phyloP scores from a whole-genome alignment of 495 filamentous ascomycete species.

The Sphaerosporella brunnea region DNA sequence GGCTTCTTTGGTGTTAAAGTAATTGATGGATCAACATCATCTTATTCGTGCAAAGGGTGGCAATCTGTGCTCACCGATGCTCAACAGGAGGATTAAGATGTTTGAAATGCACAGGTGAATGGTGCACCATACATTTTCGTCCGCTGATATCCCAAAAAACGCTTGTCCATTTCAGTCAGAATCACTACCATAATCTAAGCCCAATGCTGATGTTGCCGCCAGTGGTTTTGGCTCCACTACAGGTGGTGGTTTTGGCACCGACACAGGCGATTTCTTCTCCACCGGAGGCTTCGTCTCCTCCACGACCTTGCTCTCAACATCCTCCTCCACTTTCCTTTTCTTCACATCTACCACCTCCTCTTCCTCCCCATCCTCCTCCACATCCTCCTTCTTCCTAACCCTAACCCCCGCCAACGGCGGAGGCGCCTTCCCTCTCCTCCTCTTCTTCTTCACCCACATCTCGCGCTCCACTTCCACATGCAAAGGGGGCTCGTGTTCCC shows the following conservation, averaged over 20 bases:
- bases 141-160: too few relatives aligned
- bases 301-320: not conserved
- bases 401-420: not conserved
- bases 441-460: not conserved
- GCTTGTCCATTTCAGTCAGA: conserved; percentile 3
- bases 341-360: not conserved
- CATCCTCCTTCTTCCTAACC: conserved; percentile 5
- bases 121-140: too few relatives aligned
- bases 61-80: too few relatives aligned
- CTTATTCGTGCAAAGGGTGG: too few relatives aligned
- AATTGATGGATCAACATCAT: too few relatives aligned
- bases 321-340: conserved; percentile 5
- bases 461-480: not conserved
- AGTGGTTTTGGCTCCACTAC: not conserved
- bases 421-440: not conserved
- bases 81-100: too few relatives aligned
- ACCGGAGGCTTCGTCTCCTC: conserved; percentile 2
- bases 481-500: not conserved
- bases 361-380: conserved; percentile 1
- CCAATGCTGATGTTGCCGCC: not conserved
- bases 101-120: too few relatives aligned
- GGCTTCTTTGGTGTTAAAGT: too few relatives aligned
- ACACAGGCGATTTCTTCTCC: not conserved
- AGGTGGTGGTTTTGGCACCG: not conserved
- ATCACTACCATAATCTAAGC: conserved; percentile 6